A percentile compares a stretch with the other conserved stretches of the same genome.
Conservation (phyloP, 176 grass and related monocot species). For the Bonia amplexicaulis region DNA sequence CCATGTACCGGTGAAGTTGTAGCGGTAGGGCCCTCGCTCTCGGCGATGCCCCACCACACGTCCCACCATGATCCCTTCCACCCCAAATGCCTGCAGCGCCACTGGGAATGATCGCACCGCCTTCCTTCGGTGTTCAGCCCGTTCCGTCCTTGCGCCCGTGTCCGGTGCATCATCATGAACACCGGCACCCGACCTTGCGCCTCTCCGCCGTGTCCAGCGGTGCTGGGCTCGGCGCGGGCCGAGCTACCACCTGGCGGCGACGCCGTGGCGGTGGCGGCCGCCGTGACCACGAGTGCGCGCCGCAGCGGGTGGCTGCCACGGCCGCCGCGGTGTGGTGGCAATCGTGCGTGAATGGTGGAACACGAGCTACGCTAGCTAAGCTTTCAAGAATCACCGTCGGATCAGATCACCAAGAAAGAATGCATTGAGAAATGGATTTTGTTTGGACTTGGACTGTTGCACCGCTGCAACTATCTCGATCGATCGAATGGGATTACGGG, state of each 20-base stretch:
- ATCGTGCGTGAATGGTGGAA: conserved; percentile 6
- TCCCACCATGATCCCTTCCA: conserved; percentile 61
- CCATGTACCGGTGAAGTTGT: conserved; percentile 58
- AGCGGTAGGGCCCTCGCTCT: conserved; percentile 36
- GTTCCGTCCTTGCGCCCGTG: conserved; percentile 41
- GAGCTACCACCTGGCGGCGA: background rate
- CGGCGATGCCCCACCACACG: conserved; percentile 67
- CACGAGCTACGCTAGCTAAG: background rate
- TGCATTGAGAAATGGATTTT: background rate
- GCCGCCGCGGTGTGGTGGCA: conserved; percentile 45
- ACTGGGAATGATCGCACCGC: conserved; percentile 41
- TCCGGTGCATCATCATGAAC: conserved; percentile 67
- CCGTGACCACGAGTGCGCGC: conserved; percentile 11
- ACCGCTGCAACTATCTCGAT: conserved; percentile 14
- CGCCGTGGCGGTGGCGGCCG: background rate
- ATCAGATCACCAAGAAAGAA: conserved; percentile 5
- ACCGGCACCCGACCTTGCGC: conserved; percentile 40
- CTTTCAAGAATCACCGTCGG: background rate
- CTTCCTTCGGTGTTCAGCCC: conserved; percentile 55
- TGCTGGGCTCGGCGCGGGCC: background rate
- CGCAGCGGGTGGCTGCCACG: background rate
- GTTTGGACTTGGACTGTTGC: background rate
- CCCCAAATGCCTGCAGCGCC: conserved; percentile 53
- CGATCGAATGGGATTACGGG: background rate
- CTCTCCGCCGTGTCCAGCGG: background rate